phyloP scores from a whole-genome alignment of 2,329 filamentous ascomycete genomes.

The Alternaria novae-zelandiae region DNA sequence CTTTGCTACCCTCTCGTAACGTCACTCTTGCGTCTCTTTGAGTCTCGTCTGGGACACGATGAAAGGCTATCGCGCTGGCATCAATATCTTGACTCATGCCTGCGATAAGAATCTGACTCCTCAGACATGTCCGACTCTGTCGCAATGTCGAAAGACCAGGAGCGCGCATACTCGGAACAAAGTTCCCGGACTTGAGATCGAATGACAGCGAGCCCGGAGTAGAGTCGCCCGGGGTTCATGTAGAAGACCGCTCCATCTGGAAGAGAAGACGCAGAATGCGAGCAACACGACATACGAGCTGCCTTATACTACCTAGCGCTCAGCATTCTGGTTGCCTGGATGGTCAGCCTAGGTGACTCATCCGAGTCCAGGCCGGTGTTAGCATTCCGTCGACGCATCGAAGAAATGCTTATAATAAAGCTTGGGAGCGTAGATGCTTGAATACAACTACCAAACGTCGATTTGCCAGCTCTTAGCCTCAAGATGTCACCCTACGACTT shows the following conservation, averaged over 20 bases:
- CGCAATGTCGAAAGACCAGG: background rate
- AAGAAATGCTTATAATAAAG: background rate
- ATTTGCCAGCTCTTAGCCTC: background rate
- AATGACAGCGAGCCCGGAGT: background rate
- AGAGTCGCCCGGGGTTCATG: background rate
- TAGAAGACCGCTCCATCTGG: background rate
- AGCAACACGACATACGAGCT: background rate
- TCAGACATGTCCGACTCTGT: background rate
- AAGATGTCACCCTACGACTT: conserved; percentile 56
- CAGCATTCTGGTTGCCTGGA: background rate
- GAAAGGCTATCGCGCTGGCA: background rate
- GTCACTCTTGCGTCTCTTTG: background rate
- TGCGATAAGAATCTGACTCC: background rate
- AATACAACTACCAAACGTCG: too few species aligned
- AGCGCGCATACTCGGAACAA: background rate
- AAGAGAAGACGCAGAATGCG: background rate
- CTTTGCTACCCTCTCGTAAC: background rate
- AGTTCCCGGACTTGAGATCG: background rate
- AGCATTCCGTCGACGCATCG: background rate
- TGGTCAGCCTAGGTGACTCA: background rate
- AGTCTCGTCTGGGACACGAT: background rate
- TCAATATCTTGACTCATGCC: background rate
- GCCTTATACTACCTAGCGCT: conserved; percentile 4
- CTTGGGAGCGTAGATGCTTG: background rate
- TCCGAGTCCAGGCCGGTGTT: background rate